These are phyloP conservation scores for Chlamydomonas applanata DNA, from an alignment of 139 green algal genomes.

Conservation along the genomic window DNA sequence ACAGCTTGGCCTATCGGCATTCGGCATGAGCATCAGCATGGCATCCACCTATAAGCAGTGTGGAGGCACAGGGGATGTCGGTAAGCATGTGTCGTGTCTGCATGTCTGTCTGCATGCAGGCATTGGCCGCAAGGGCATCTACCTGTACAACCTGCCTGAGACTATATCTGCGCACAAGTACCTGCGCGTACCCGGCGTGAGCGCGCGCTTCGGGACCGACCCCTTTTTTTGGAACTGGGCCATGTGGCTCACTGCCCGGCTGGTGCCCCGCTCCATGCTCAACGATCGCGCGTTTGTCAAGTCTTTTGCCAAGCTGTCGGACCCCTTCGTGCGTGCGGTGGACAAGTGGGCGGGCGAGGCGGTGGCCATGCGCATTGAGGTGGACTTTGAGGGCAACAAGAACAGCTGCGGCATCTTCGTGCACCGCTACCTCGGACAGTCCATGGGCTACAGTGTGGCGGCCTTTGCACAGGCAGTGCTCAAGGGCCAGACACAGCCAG, in stretches of 20 bases:
- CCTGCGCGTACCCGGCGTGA: constrained; percentile 76
- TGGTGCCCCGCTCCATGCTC: constrained; percentile 54
- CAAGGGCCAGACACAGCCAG: constrained; percentile 73
- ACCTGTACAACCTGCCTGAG: constrained; percentile 89
- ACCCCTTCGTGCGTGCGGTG: constrained; percentile 71
- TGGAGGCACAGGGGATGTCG: no score
- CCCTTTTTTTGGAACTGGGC: constrained; percentile 92
- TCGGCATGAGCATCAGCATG: neutral
- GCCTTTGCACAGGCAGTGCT: constrained; percentile 72
- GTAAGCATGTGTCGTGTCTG: no score
- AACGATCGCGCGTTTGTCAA: constrained; percentile 46
- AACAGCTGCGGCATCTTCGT: constrained; percentile 76
- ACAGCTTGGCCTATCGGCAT: no score
- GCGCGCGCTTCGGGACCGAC: constrained; percentile 89
- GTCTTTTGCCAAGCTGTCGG: constrained; percentile 51
- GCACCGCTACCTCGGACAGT: constrained; percentile 64
- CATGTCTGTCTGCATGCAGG: no score
- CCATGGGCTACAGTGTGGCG: constrained; percentile 64
- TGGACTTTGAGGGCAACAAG: constrained; percentile 81
- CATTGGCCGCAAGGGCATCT: constrained; percentile 56
- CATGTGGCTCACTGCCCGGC: constrained; percentile 78
- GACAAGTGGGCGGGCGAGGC: constrained; percentile 82
- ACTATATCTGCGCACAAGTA: constrained; percentile 62
- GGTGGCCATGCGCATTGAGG: constrained; percentile 86
- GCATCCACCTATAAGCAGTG: no score